Base-by-base conservation (phyloP, 345 rosid genomes). In the Dipteronia sinensis region DNA sequence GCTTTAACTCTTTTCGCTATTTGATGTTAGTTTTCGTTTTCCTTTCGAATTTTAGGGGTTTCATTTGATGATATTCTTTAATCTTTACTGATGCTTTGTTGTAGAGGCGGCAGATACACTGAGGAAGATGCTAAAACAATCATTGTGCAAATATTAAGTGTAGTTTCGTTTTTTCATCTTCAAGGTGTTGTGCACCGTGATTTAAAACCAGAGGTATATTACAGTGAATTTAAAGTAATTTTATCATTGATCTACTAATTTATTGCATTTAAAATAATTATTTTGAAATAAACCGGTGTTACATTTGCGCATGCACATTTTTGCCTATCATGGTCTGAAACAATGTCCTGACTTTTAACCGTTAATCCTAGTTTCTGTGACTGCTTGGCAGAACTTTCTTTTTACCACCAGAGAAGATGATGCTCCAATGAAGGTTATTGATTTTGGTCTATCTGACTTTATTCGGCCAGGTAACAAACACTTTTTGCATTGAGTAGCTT, bases 111-210 rank as follows among this genome's bases (percentile, higher is more conserved):
- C 83, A 90, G 92, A 80, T 97, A 89, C 80, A 81, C 87, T 2
- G 99, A 97, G 83, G 94, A 89, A 55, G 99, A 94, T 85, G 95
- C 98, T 64, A 97, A 90, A 80, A 84, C 78, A 31, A 91, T 93
- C 58, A 76, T 94, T 84, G 83, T 88, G 70, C 97, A 94, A 80
- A 90, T 97, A 75, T 85, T 97, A 84, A 86, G 87, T 49, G 96
- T 92, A 42, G 94, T 93, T 82, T 87, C 99, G 3, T 97, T 90
- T 87, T 97, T 92, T 76, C 98, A 94, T 87, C 93, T 94, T 82
- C 96, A 97, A 87, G 99, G 98, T 53, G 98, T 94, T 83, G 98
- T 94, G 66, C 98, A 97, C 61, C 95, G 98, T 79, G 99, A 97
- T 83, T 81, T 97, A 56, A 93, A 97, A 80, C 98, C 99, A 3